Base-by-base conservation (phyloP, 805 yeast genomes). In the Candida glaebosa region DNA sequence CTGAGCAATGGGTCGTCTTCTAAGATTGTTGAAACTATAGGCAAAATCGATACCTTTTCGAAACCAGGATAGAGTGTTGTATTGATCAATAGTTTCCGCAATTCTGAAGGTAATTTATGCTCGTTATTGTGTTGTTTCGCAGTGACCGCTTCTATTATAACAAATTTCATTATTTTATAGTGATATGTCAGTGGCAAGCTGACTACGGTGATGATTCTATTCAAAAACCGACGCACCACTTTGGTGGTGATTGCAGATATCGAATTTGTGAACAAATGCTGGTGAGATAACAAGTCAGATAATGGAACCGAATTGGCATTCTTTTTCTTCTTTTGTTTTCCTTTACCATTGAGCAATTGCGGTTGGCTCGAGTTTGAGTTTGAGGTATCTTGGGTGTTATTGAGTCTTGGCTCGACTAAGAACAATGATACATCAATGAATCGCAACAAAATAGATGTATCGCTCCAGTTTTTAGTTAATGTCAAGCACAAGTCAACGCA, bases 1-100 rank as follows among this genome's bases (percentile, higher is more conserved):
- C 86, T 78, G 32, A 82, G 56, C 16, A 76, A 55, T 6, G 69
- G 74, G 52, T 79, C 78, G 32, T 72, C 60, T 3, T 69, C 70
- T 44, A 84, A 56, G 4, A 84, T 53, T 2, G 69, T 63, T 9
- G 78, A 60, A 1, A 84, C 82, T 43, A 90, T 78, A 6, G 96
- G 96, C 45, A 86, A 67, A 22, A 86, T 69, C 10, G 88, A 81
- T 32, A 76, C 73, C 31, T 75, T 72, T 39, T 81, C 82, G 31
- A 68, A 67, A 3, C 84, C 87, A 2, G 96, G 96, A 55, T 75
- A 79, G 31, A 87, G 51, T 2, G 87, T 76, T n/a, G 85, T 61
- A 3, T 73, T 59, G 38, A 79, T 71, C 26, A 87, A 63, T 19
- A 69, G 48, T 3, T 48, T 34, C 25, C 45, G 50, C 18, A 81